Conservation (phyloP, 2,329 filamentous ascomycete species). For the Scedosporium dehoogii region DNA sequence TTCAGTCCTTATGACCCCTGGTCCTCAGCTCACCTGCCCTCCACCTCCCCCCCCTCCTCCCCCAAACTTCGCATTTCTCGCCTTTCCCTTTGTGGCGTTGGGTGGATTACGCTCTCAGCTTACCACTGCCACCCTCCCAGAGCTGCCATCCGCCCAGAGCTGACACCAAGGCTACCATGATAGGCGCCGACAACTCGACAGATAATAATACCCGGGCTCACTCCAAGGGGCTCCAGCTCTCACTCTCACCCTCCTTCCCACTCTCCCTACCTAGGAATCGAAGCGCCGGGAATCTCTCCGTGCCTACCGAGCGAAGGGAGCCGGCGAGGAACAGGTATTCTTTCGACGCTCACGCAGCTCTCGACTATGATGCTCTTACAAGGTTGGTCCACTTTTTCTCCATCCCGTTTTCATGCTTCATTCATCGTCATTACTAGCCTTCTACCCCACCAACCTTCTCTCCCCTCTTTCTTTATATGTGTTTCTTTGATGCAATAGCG, state of each 20-base stretch:
- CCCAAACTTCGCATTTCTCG: background rate
- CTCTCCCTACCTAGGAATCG: slow-evolving; percentile 53
- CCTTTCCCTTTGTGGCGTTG: background rate
- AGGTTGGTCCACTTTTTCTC: slow-evolving; percentile 42
- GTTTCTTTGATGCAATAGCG: too few relatives aligned
- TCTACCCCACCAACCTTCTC: background rate
- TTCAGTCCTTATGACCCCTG: background rate
- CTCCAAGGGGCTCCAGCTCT: slow-evolving; percentile 33
- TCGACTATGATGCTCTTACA: slow-evolving; percentile 61
- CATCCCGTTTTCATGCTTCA: background rate
- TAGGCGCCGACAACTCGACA: slow-evolving; percentile 7
- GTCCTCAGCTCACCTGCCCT: background rate
- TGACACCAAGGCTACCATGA: slow-evolving; percentile 3
- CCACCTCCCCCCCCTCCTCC: background rate
- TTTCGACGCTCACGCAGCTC: slow-evolving; percentile 47
- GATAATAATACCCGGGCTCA: slow-evolving; percentile 14
- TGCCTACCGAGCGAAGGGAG: slow-evolving; percentile 40
- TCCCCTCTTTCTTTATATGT: background rate
- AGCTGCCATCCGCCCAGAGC: background rate
- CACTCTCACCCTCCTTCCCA: slow-evolving; percentile 37
- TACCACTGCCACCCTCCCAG: background rate
- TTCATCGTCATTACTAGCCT: background rate
- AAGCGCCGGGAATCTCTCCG: slow-evolving; percentile 52
- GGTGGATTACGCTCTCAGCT: background rate
- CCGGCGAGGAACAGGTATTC: slow-evolving; percentile 61